These are phyloP conservation scores for Cinnamomum micranthum DNA, from an alignment of 164 flowering plant species.

Conservation along the genomic window DNA sequence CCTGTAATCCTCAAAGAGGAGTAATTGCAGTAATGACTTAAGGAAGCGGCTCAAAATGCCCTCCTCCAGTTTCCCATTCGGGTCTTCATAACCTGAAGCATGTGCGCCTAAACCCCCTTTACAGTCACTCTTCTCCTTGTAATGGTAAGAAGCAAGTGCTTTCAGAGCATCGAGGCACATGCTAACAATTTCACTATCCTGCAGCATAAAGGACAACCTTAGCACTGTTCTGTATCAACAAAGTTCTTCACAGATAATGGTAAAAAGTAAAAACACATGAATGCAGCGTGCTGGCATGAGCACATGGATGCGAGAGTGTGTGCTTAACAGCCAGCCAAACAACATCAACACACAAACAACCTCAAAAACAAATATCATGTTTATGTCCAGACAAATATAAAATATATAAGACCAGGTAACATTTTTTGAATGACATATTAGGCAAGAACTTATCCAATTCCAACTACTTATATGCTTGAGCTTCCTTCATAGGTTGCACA, in stretches of 20 bases:
- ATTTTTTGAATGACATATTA: too few species aligned
- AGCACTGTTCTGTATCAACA: not conserved
- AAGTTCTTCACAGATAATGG: not conserved
- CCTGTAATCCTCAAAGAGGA: conserved; percentile 95
- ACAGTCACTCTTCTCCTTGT: conserved; percentile 59
- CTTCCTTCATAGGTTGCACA: too few species aligned
- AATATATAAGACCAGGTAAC: too few species aligned
- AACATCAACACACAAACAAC: too few species aligned
- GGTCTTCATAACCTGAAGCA: conserved; percentile 42
- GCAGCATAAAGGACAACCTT: conserved; percentile 10
- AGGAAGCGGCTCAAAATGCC: conserved; percentile 72
- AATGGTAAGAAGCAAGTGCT: conserved; percentile 83
- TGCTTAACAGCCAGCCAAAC: too few species aligned
- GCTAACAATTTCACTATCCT: conserved; percentile 76
- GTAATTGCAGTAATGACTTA: conserved; percentile 60
- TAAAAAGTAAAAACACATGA: not conserved
- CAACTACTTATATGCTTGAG: too few species aligned
- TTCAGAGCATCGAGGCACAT: conserved; percentile 74
- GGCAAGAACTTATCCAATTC: too few species aligned
- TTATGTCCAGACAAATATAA: too few species aligned
- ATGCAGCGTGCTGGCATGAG: not conserved
- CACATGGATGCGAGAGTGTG: not conserved
- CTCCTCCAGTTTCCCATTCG: conserved; percentile 48
- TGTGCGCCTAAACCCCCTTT: conserved; percentile 64
- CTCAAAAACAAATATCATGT: too few species aligned